These are phyloP conservation scores for Pythium myriotylum DNA, from an alignment of 352 stramenopile species.

Conservation along the genomic window DNA sequence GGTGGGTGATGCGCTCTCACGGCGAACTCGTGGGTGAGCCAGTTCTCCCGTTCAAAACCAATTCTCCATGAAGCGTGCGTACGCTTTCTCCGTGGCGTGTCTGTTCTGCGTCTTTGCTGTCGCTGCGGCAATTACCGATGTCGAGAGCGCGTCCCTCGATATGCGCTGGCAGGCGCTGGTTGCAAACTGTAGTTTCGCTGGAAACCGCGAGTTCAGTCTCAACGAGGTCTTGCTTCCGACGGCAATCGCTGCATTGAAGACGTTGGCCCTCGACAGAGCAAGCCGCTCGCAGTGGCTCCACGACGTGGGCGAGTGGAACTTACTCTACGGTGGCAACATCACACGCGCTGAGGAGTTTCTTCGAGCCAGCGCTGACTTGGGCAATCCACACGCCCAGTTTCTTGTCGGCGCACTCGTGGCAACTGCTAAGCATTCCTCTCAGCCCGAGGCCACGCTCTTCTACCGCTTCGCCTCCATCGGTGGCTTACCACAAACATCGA, in stretches of 20 bases:
- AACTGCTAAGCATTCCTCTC: slow-evolving; percentile 18
- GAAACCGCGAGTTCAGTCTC: not conserved
- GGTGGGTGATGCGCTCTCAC: slow-evolving; percentile 1
- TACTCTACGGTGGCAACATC: slow-evolving; percentile 31
- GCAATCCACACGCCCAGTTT: slow-evolving; percentile 30
- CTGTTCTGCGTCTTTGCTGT: not conserved
- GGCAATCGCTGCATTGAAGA: slow-evolving; percentile 7
- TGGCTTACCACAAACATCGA: slow-evolving; percentile 42
- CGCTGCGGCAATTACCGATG: not conserved
- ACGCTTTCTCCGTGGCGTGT: not conserved
- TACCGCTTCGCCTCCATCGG: slow-evolving; percentile 62
- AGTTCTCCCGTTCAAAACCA: too few relatives aligned
- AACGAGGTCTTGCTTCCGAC: not conserved
- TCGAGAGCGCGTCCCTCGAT: not conserved
- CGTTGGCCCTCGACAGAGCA: slow-evolving; percentile 15
- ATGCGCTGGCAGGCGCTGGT: slow-evolving; percentile 9
- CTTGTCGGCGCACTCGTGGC: slow-evolving; percentile 37
- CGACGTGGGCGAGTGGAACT: slow-evolving; percentile 43
- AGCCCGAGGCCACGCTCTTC: slow-evolving; percentile 42
- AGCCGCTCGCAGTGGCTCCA: slow-evolving; percentile 34
- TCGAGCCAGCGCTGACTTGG: slow-evolving; percentile 38
- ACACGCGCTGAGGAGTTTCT: slow-evolving; percentile 39
- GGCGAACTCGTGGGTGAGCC: not conserved
- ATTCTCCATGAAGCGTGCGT: too few relatives aligned
- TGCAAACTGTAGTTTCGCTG: not conserved